These are phyloP conservation scores for Podila minutissima DNA, from an alignment of 192 early-diverging fungal genomes.

Conservation along the genomic window DNA sequence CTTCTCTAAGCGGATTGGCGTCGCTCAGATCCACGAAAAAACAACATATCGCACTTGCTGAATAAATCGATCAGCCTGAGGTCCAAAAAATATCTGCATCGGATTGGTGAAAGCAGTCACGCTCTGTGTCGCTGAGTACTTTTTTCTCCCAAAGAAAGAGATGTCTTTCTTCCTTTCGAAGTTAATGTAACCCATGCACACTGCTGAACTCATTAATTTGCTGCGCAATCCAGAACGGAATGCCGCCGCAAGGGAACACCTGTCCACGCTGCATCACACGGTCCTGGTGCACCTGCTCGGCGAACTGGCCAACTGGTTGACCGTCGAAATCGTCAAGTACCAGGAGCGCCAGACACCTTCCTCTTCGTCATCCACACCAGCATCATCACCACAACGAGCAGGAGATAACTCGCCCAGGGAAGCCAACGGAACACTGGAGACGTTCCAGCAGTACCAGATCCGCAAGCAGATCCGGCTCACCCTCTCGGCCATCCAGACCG, in stretches of 20 bases:
- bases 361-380: not conserved
- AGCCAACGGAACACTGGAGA: not conserved
- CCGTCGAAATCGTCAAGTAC: conserved; percentile 26
- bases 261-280: conserved; percentile 12
- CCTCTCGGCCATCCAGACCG: conserved; percentile 18
- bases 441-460: conserved; percentile 12
- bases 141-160: no score
- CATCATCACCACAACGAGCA: not conserved
- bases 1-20: conserved; percentile 7
- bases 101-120: not conserved
- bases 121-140: not conserved
- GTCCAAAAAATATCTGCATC: not conserved
- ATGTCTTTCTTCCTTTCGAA: no score
- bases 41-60: not conserved
- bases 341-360: conserved; percentile 8
- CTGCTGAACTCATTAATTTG: conserved; percentile 37
- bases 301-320: conserved; percentile 42
- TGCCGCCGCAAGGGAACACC: not conserved
- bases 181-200: conserved; percentile 20
- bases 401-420: not conserved
- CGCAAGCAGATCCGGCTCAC: conserved; percentile 35
- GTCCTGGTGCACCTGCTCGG: conserved; percentile 33
- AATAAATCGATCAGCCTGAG: not conserved
- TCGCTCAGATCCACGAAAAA: not conserved
- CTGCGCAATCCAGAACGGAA: conserved; percentile 31